A percentile compares a stretch with the other conserved stretches of the same genome.
Evolutionary conservation across 106 monocot genomes (phyloP).

Genomic region (Dactylorhiza incarnata): DNA sequence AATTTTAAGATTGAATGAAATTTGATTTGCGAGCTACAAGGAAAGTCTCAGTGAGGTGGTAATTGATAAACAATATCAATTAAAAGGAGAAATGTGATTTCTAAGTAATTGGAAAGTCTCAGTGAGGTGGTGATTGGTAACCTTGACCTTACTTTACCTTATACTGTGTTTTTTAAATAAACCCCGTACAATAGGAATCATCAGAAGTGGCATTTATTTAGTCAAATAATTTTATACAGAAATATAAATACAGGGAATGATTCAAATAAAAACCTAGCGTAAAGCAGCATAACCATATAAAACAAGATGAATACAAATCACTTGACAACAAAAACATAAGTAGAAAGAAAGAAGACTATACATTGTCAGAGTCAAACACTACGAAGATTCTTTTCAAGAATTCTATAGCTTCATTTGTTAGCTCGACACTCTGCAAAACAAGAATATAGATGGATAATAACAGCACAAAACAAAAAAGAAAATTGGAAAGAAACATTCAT

Average conservation of each 20-base stretch:
- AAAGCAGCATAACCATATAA: neutral
- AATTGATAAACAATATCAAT: neutral
- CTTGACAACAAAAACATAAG: neutral
- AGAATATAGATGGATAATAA: neutral
- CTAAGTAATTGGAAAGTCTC: neutral
- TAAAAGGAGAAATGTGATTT: neutral
- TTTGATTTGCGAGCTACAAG: neutral
- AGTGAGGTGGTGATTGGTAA: neutral
- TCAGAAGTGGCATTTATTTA: neutral
- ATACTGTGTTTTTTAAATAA: neutral
- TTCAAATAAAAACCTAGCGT: neutral
- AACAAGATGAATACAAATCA: neutral
- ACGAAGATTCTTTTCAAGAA: constrained; percentile 71
- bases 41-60: neutral
- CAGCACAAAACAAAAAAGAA: neutral
- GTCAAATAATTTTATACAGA: neutral
- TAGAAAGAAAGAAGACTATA: constrained; percentile 28
- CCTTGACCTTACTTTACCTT: neutral
- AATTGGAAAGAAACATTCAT: neutral
- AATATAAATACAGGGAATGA: neutral
- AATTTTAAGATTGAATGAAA: neutral
- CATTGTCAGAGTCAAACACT: constrained; percentile 81
- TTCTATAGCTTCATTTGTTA: constrained; percentile 68
- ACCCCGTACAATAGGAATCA: neutral
- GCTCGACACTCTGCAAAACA: constrained; percentile 57